Evolutionary conservation across 1,284 basidiomycete species (phyloP).

Genomic region (Ustanciosporium gigantosporum): DNA sequence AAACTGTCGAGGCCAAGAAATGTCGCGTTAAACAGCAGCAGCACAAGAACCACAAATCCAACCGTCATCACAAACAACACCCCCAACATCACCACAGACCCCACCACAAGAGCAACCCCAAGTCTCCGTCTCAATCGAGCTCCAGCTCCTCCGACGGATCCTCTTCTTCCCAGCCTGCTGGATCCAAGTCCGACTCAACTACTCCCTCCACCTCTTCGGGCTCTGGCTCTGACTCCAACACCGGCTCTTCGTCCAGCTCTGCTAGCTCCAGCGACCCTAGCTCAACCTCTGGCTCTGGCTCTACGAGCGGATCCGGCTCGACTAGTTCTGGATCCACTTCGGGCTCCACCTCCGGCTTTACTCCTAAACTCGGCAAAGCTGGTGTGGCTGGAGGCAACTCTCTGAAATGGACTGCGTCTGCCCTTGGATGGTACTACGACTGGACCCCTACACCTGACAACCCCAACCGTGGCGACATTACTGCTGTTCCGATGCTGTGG

Average conservation of each 20-base stretch:
- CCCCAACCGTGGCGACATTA: conserved; percentile 17
- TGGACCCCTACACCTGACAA: conserved; percentile 43
- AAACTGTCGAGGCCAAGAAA: conserved; percentile 18
- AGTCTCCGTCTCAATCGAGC: neutral
- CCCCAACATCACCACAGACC: no score
- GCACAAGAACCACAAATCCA: neutral
- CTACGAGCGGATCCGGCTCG: conserved; percentile 8
- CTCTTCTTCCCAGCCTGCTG: neutral
- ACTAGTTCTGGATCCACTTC: conserved; percentile 10
- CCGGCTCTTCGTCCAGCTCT: conserved; percentile 6
- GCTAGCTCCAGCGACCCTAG: neutral
- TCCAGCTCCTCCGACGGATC: neutral
- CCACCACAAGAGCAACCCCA: neutral
- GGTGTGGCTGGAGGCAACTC: conserved; percentile 51
- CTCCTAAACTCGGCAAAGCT: conserved; percentile 41
- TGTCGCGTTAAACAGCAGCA: conserved; percentile 20
- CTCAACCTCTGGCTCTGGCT: conserved; percentile 1
- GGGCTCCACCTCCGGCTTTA: conserved; percentile 10
- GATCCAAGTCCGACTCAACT: no score
- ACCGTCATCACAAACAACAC: no score
- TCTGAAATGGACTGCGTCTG: conserved; percentile 24
- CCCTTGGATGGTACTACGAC: conserved; percentile 39
- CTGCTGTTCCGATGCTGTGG: conserved; percentile 45
- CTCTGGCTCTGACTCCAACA: conserved; percentile 9
- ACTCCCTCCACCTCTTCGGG: conserved; percentile 1